Base-by-base conservation (phyloP, 768 basidiomycete genomes). In the Mycena floridula region DNA sequence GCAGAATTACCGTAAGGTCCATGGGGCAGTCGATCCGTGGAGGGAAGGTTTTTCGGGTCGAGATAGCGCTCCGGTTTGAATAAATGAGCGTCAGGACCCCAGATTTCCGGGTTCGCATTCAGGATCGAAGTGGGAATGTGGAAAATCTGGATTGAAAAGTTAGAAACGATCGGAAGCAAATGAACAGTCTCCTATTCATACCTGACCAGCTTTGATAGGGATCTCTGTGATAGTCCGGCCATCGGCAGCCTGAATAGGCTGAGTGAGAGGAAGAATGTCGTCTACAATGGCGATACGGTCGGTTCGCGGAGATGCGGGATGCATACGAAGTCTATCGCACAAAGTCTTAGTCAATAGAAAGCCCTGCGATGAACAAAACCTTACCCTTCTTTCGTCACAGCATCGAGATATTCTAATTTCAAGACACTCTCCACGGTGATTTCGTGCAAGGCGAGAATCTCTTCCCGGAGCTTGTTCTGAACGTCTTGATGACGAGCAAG, bases 31-130 rank as follows among this genome's bases (percentile, higher is more conserved):
- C 38, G 20, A 6, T 18, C 18, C n/a, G 22, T 25, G 13, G 43
- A 13, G 3, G 43, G 43, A 13, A 45, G 20, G 24, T 22, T 35
- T n/a, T 18, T 18, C 13, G 25, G 25, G 7, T 9, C 21, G 16
- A 51, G 7, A 35, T 37, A 50, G 28, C 50, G 49, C 24, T 52
- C 50, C 15, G 50, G 44, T 13, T 22, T 21, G 43, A 52, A 52
- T 24, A 25, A n/a, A 25, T 36, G 23, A 4, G 43, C 44, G 32
- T 50, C 49, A 38, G 50, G 37, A 24, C 50, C 50, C 49, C 49
- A 51, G 7, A 51, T 32, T 5, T 23, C 43, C 5, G 48, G 48
- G 35, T 49, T 30, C 20, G 42, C 37, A n/a, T 51, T 50, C 18
- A 51, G 26, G 24, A 27, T 46, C 18, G 40, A 27, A 18, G n/a